Evolutionary conservation across 2,329 filamentous ascomycete genomes (phyloP).

Genomic region (Parafenestella ontariensis): DNA sequence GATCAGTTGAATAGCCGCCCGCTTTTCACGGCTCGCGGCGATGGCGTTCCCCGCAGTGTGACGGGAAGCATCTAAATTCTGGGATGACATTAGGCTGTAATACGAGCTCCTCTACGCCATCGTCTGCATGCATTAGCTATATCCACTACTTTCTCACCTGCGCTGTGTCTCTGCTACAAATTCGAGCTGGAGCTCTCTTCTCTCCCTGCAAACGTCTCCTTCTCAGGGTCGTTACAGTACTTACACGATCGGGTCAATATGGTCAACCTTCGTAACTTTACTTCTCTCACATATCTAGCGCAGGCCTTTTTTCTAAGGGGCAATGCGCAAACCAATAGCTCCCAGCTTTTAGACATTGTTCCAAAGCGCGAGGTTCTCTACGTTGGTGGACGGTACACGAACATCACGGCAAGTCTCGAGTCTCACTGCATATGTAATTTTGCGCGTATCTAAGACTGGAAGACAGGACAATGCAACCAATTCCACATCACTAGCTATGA

Average conservation of each 20-base stretch:
- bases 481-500: constrained; percentile 5
- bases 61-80: neutral
- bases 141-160: constrained; percentile 1
- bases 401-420: constrained; percentile 13
- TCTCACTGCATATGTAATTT: neutral
- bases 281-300: constrained; percentile 11
- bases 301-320: constrained; percentile 10
- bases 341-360: constrained; percentile 12
- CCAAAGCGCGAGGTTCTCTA: constrained; percentile 24
- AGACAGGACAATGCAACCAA: constrained; percentile 8
- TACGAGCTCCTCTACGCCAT: constrained; percentile 1
- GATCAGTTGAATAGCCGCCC: no score
- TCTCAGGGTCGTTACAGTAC: neutral
- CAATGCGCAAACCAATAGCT: constrained; percentile 14
- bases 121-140: neutral
- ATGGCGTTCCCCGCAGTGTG: no score
- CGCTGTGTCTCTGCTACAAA: neutral
- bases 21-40: no score
- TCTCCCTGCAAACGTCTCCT: constrained; percentile 1
- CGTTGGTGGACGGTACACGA: constrained; percentile 19
- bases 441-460: neutral
- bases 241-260: constrained; percentile 5
- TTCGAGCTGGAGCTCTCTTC: constrained; percentile 3
- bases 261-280: constrained; percentile 14
- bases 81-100: neutral